Conservation (phyloP, 371 early-diverging fungal genomes). For the Homolaphlyctis polyrhiza region DNA sequence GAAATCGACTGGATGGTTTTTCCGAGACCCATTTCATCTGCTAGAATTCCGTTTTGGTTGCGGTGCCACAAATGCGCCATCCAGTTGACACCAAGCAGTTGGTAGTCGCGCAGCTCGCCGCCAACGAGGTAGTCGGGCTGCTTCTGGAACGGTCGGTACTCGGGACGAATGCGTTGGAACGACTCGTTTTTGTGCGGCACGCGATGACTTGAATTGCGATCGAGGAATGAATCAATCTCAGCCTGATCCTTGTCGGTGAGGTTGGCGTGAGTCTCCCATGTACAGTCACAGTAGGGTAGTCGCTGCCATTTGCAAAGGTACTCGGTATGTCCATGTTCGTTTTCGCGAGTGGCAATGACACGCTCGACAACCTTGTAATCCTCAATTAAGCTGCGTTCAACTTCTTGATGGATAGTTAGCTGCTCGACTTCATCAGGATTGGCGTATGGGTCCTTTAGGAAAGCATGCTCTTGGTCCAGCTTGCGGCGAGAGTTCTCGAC, state of each 20-base stretch:
- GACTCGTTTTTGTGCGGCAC: conserved; percentile 66
- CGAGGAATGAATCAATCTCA: conserved; percentile 79
- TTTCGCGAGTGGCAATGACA: conserved; percentile 64
- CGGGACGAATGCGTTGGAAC: conserved; percentile 58
- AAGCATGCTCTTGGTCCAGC: conserved; percentile 56
- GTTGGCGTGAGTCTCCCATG: conserved; percentile 77
- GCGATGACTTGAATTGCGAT: conserved; percentile 62
- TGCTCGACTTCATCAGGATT: conserved; percentile 85
- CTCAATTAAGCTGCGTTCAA: conserved; percentile 72
- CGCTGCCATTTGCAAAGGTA: conserved; percentile 92
- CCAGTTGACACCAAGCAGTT: conserved; percentile 97
- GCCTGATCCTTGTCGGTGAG: conserved; percentile 31
- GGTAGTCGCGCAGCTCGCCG: conserved; percentile 95
- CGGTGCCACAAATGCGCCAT: conserved; percentile 97
- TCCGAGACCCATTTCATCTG: conserved; percentile 87
- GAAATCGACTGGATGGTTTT: conserved; percentile 99
- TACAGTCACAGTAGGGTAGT: conserved; percentile 80
- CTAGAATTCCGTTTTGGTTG: conserved; percentile 93
- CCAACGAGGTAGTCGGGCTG: conserved; percentile 82
- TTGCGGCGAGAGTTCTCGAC: conserved; percentile 81
- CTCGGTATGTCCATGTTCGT: conserved; percentile 48
- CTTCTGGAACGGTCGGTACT: conserved; percentile 65
- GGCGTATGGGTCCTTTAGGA: conserved; percentile 63
- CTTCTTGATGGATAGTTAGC: conserved; percentile 72
- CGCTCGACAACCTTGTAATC: conserved; percentile 88